A percentile compares a stretch with the other conserved stretches of the same genome.
Evolutionary conservation across 1,284 basidiomycete species (phyloP).

Genomic region (Heterobasidion irregulare): DNA sequence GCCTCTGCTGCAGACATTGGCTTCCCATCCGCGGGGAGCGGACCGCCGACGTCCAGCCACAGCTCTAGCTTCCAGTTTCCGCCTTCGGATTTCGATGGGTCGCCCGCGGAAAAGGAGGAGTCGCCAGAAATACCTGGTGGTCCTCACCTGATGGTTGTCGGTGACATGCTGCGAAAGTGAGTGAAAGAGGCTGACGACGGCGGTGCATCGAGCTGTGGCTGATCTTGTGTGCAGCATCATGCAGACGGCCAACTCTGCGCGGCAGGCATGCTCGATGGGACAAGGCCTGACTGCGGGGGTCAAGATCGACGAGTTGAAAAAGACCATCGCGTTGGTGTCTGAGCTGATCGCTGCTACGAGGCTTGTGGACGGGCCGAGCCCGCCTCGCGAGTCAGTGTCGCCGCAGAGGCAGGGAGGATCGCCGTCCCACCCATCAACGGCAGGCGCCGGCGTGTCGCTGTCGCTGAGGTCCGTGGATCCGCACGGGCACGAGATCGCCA

Average conservation of each 20-base stretch:
- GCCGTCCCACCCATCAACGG: constrained; percentile 10
- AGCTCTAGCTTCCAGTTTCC: constrained; percentile 22
- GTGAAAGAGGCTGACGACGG: constrained; percentile 6
- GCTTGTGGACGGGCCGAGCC: constrained; percentile 26
- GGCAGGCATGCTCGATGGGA: constrained; percentile 37
- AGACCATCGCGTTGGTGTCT: constrained; percentile 37
- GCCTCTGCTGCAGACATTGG: constrained; percentile 21
- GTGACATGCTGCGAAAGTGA: constrained; percentile 31
- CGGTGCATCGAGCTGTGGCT: constrained; percentile 4
- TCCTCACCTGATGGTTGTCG: constrained; percentile 28
- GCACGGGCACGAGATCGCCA: constrained; percentile 15
- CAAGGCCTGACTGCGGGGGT: constrained; percentile 35
- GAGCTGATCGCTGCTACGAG: constrained; percentile 39
- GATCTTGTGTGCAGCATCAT: constrained; percentile 30
- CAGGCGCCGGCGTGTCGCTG: constrained; percentile 15
- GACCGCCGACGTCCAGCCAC: constrained; percentile 20
- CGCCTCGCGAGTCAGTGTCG: constrained; percentile 13
- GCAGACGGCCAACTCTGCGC: constrained; percentile 37
- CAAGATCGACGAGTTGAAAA: constrained; percentile 38
- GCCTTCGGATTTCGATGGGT: constrained; percentile 16
- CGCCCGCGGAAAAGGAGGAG: constrained; percentile 14
- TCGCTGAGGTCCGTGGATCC: constrained; percentile 10
- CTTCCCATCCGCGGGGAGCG: constrained; percentile 22
- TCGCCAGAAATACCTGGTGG: constrained; percentile 23
- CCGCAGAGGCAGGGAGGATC: constrained; percentile 7